A percentile compares a stretch with the other conserved stretches of the same genome.
Evolutionary conservation across 306 rosid species (phyloP).

Genomic region (Herpetospermum pedunculosum): DNA sequence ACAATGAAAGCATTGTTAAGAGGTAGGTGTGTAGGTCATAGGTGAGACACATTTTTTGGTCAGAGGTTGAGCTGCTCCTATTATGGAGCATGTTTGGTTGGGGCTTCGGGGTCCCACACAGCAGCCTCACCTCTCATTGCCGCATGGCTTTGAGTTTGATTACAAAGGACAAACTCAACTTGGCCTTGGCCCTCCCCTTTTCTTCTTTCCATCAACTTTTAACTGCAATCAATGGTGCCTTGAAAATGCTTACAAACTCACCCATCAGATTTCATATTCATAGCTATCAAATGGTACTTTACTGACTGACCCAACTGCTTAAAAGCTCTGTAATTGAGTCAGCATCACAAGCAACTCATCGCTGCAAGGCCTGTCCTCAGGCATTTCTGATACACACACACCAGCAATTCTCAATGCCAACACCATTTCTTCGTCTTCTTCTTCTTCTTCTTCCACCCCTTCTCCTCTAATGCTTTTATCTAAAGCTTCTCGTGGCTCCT

Average conservation of each 20-base stretch:
- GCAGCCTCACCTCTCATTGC: neutral
- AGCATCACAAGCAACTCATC: neutral
- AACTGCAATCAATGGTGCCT: neutral
- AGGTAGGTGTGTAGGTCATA: neutral
- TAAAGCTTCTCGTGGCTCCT: neutral
- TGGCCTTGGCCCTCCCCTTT: neutral
- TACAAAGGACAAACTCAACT: neutral
- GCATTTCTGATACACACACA: neutral
- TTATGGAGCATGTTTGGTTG: constrained; percentile 4
- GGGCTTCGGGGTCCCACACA: neutral
- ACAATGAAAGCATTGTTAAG: neutral
- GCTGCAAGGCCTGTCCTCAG: constrained; percentile 2
- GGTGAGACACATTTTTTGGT: neutral
- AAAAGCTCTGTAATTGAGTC: constrained; percentile 4
- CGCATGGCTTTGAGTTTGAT: neutral
- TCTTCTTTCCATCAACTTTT: neutral
- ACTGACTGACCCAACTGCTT: neutral
- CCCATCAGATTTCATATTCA: neutral
- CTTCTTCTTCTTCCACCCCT: constrained; percentile 1
- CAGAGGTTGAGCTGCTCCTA: neutral
- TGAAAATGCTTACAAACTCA: neutral
- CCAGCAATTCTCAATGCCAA: constrained; percentile 4
- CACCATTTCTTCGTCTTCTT: neutral
- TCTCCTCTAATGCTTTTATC: neutral
- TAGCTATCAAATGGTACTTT: too few relatives aligned